Evolutionary conservation across 192 early-diverging fungal species (phyloP).

Genomic region (Diversispora eburnea): DNA sequence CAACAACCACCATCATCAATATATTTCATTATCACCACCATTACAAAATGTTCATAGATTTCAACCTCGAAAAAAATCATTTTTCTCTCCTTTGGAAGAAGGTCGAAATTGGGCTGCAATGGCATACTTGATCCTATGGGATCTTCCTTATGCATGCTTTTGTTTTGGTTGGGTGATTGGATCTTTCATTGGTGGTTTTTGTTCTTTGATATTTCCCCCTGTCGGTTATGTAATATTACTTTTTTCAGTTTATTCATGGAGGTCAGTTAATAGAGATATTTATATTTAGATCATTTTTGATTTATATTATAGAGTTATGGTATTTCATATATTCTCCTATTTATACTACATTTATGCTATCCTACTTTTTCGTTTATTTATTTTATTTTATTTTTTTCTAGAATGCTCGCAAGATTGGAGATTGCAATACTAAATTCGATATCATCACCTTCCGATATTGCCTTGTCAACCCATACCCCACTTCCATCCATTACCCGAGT

Average conservation of each 20-base stretch:
- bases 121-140: background rate
- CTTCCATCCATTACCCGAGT: background rate
- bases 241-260: background rate
- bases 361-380: background rate
- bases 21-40: too few species aligned
- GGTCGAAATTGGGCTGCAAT: background rate
- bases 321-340: background rate
- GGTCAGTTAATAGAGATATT: background rate
- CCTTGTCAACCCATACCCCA: background rate
- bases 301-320: background rate
- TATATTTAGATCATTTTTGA: background rate
- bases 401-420: background rate
- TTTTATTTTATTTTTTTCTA: background rate
- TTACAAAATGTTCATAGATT: too few species aligned
- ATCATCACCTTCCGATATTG: background rate
- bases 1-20: too few species aligned
- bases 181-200: background rate
- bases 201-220: background rate
- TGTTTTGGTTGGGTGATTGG: slow-evolving; percentile 15
- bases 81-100: background rate
- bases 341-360: background rate
- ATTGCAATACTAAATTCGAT: slow-evolving; percentile 4
- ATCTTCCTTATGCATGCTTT: slow-evolving; percentile 1
- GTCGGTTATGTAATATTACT: background rate
- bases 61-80: background rate